These are phyloP conservation scores for Calycina marina DNA, from an alignment of 2,329 filamentous ascomycete genomes.

Conservation along the genomic window DNA sequence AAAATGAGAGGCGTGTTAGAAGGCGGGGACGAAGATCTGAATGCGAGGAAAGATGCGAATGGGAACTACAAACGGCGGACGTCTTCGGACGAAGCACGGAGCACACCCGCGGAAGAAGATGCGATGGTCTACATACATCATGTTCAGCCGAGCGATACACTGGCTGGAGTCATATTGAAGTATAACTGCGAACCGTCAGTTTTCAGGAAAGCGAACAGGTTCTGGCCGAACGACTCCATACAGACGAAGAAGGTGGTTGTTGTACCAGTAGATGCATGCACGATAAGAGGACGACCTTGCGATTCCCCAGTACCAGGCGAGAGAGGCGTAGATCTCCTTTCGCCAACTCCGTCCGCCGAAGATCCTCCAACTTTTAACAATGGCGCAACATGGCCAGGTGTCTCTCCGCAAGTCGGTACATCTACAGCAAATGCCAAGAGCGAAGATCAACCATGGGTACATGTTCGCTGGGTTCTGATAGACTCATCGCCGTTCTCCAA, in stretches of 20 bases:
- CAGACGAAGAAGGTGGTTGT: conserved; percentile 70
- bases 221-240: conserved; percentile 89
- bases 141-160: conserved; percentile 69
- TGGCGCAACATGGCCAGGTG: conserved; percentile 15
- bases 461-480: conserved; percentile 79
- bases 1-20: conserved; percentile 45
- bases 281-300: conserved; percentile 60
- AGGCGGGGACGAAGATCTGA: conserved; percentile 44
- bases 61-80: conserved; percentile 18
- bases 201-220: conserved; percentile 75
- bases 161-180: conserved; percentile 79
- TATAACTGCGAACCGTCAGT: conserved; percentile 77
- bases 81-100: conserved; percentile 16
- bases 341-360: conserved; percentile 30
- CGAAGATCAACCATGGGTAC: conserved; percentile 56
- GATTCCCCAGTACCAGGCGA: conserved; percentile 32
- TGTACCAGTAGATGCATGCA: conserved; percentile 80
- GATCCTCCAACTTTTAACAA: conserved; percentile 15
- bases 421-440: conserved; percentile 13
- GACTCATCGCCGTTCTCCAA: conserved; percentile 47
- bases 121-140: conserved; percentile 84
- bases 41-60: conserved; percentile 36
- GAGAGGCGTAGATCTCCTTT: conserved; percentile 35
- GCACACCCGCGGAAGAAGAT: conserved; percentile 37
- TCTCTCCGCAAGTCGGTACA: conserved; percentile 15